Evolutionary conservation across 169 alveolate species (phyloP).

Genomic region (Plasmodium coatneyi): DNA sequence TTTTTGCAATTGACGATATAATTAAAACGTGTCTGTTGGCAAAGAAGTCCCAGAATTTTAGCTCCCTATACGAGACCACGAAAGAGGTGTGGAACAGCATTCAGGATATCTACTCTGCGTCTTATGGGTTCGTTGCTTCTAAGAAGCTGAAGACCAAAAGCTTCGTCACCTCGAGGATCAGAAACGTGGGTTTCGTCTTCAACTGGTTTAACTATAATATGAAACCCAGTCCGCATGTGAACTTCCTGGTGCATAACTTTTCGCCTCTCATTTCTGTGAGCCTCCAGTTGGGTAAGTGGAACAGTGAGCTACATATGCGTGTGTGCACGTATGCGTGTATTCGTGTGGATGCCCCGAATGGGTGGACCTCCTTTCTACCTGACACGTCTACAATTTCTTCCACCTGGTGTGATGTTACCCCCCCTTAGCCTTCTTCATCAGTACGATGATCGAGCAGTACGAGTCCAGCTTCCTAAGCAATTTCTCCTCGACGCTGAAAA

Average conservation of each 20-base stretch:
- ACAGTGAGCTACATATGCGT: no score
- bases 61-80: slow-evolving; percentile 21
- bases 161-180: slow-evolving; percentile 15
- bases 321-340: no score
- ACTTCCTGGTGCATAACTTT: slow-evolving; percentile 27
- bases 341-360: neutral
- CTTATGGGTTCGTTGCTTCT: slow-evolving; percentile 35
- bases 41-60: slow-evolving; percentile 14
- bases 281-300: slow-evolving; percentile 17
- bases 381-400: no score
- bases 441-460: slow-evolving; percentile 61
- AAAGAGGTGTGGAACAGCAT: slow-evolving; percentile 32
- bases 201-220: slow-evolving; percentile 37
- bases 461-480: slow-evolving; percentile 41
- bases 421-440: slow-evolving; percentile 31
- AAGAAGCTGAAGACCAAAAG: slow-evolving; percentile 11
- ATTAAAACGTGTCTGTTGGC: slow-evolving; percentile 25
- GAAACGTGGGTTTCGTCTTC: slow-evolving; percentile 48
- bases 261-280: slow-evolving; percentile 46
- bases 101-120: slow-evolving; percentile 39
- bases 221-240: neutral
- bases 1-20: slow-evolving; percentile 57
- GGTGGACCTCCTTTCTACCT: neutral
- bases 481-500: slow-evolving; percentile 23
- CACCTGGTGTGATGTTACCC: no score